Evolutionary conservation across 2,329 filamentous ascomycete species (phyloP), one percentile per base, ranked within the genome.

Genomic region (Scorias spongiosa): DNA sequence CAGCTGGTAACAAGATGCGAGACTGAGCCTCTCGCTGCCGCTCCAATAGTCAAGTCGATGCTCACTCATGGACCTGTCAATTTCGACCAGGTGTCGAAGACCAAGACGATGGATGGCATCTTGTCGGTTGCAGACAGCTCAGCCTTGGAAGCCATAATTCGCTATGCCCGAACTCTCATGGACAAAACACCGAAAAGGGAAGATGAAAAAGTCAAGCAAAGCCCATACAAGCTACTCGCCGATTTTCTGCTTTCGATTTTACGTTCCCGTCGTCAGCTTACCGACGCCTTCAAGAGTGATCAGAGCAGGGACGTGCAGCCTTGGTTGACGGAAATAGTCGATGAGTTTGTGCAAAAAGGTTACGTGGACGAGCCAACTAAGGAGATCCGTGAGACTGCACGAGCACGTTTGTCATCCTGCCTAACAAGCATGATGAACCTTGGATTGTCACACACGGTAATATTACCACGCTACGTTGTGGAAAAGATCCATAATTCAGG

Each of bases 61-160:
- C 71, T 91, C 38, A 75, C 76, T 32, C 75, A 77, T 42, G 84
- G 84, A 2, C 73, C 74, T 1, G 78, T 85, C 51, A 84, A 82
- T 57, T 91, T 96, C 56, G 91, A 96, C 57, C 80, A 84, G 49
- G 71, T 82, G 45, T 93, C 88, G 1, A 91, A 83, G 59, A 82
- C 81, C 2, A 93, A 89, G 63, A 89, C 85, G 0, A 67, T 94
- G 1, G 85, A 93, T 53, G 80, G 75, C 49, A 68, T 91, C 2
- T 63, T 93, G 4, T 70, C 77, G 42, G 71, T 72, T 38, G 72
- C 76, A 8, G 73, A 74, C 46, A 54, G 63, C n/a, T 58, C 66
- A 20, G 63, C 65, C 8, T 51, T 76, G 18, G 63, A 68, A 3
- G 61, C 72, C 15, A 75, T 80, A 29, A 68, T 79, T 17, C 69